Evolutionary conservation across 108 stramenopile species (phyloP).

Genomic region (Nannochloropsis granulata): DNA sequence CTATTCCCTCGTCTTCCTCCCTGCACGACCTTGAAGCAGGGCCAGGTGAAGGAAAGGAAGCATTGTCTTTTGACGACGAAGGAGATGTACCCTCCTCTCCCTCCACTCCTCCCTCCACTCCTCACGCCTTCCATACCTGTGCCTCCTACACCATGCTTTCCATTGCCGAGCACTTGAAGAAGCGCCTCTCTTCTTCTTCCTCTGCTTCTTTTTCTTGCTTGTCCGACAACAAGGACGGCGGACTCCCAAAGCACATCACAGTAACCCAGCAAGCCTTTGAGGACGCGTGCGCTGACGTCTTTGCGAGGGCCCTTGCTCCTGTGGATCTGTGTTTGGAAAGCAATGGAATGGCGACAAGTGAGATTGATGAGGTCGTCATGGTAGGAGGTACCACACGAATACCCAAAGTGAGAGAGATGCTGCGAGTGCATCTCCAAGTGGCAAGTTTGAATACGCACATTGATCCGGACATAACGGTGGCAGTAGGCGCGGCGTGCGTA

Average conservation of each 20-base stretch:
- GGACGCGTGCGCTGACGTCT: slow-evolving; percentile 44
- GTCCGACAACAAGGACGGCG: neutral
- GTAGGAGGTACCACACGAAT: slow-evolving; percentile 87
- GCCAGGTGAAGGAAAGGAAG: neutral
- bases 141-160: slow-evolving; percentile 6
- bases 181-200: neutral
- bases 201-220: neutral
- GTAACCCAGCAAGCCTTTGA: slow-evolving; percentile 61
- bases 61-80: neutral
- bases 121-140: neutral
- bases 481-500: slow-evolving; percentile 87
- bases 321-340: slow-evolving; percentile 53
- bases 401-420: slow-evolving; percentile 70
- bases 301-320: slow-evolving; percentile 57
- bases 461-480: slow-evolving; percentile 93
- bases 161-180: slow-evolving; percentile 6
- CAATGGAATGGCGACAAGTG: slow-evolving; percentile 43
- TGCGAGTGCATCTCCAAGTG: slow-evolving; percentile 49
- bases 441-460: slow-evolving; percentile 70
- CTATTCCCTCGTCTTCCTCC: neutral
- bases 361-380: slow-evolving; percentile 95
- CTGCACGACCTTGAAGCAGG: slow-evolving; percentile 14
- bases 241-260: slow-evolving; percentile 13
- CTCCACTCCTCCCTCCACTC: neutral
- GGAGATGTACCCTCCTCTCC: neutral